Conservation (phyloP, 306 rosid species). For the Trifolium pratense region DNA sequence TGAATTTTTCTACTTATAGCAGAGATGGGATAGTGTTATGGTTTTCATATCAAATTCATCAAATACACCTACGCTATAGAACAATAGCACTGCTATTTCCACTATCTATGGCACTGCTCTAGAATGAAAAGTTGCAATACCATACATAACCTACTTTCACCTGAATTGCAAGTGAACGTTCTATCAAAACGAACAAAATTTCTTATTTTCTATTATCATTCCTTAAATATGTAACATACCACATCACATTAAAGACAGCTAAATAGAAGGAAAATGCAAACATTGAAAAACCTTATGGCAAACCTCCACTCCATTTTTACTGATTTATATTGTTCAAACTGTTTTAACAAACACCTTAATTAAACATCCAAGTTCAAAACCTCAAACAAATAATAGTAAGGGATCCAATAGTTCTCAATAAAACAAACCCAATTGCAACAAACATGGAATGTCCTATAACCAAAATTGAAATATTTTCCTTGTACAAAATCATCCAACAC, state of each 20-base stretch:
- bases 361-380: conserved; percentile 1
- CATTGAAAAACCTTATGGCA: conserved; percentile 13
- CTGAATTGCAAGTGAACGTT: background rate
- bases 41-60: background rate
- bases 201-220: background rate
- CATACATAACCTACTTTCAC: conserved; percentile 23
- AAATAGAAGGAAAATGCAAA: conserved; percentile 8
- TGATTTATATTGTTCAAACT: background rate
- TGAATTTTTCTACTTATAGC: background rate
- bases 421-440: conserved; percentile 3
- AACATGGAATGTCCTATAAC: background rate
- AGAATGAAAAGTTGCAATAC: conserved; percentile 1
- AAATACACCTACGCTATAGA: background rate
- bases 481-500: background rate
- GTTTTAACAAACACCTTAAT: conserved; percentile 7
- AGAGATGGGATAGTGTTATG: background rate
- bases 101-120: background rate
- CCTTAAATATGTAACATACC: background rate
- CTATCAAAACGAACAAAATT: conserved; percentile 3
- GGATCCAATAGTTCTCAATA: background rate
- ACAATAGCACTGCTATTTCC: background rate
- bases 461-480: background rate
- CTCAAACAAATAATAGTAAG: background rate
- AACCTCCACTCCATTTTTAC: background rate
- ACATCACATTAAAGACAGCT: conserved; percentile 7